Evolutionary conservation across 2,329 filamentous ascomycete genomes (phyloP).

Genomic region (Fusarium hainanense): DNA sequence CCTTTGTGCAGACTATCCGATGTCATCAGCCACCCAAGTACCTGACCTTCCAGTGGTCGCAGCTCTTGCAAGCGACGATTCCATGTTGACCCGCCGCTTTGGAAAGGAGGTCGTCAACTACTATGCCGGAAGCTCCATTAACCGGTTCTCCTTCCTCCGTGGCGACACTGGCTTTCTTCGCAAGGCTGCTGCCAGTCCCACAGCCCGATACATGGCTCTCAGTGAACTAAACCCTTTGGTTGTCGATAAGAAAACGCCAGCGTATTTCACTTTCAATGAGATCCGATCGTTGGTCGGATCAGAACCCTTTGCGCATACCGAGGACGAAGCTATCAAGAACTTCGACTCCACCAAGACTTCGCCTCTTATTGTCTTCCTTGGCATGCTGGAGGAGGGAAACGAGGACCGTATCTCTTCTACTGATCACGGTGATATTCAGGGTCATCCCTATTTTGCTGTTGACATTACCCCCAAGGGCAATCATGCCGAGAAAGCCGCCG

Average conservation of each 20-base stretch:
- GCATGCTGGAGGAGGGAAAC: constrained; percentile 76
- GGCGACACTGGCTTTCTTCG: constrained; percentile 76
- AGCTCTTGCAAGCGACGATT: constrained; percentile 61
- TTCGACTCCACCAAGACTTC: constrained; percentile 77
- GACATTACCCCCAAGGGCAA: constrained; percentile 82
- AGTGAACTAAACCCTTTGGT: constrained; percentile 81
- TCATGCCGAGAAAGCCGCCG: constrained; percentile 70
- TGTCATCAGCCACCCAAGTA: constrained; percentile 48
- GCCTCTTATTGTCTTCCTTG: constrained; percentile 85
- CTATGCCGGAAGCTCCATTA: constrained; percentile 81
- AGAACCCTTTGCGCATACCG: constrained; percentile 75
- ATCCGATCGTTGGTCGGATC: constrained; percentile 76
- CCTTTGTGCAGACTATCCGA: constrained; percentile 20
- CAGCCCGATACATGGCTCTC: constrained; percentile 79
- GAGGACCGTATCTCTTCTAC: constrained; percentile 47
- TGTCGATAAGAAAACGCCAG: constrained; percentile 66
- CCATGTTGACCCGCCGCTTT: constrained; percentile 80
- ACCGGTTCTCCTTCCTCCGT: constrained; percentile 83
- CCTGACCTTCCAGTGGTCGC: constrained; percentile 58
- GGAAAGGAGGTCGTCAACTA: constrained; percentile 86
- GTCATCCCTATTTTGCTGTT: constrained; percentile 87
- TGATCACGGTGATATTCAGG: constrained; percentile 75
- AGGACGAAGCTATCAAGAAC: constrained; percentile 76
- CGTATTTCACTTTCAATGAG: constrained; percentile 75
- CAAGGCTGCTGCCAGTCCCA: constrained; percentile 72